Percentiles rank a stretch among this genome's conserved stretches.
Conservation (phyloP, 768 basidiomycete genomes). For the Collybia mongolica region DNA sequence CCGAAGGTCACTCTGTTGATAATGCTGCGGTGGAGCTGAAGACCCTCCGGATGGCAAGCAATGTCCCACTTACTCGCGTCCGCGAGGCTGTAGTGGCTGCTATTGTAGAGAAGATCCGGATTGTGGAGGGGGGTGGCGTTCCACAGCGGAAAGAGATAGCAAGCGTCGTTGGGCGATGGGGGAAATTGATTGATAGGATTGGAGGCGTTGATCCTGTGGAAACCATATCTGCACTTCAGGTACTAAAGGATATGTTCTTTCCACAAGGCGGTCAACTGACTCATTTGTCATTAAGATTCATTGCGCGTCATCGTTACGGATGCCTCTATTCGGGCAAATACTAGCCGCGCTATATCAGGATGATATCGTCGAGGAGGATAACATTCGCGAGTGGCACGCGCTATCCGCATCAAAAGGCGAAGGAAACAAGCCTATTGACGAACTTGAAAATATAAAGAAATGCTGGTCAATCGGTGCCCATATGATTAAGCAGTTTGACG, state of each 20-base stretch:
- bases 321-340: slow-evolving; percentile 79
- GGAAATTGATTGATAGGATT: slow-evolving; percentile 73
- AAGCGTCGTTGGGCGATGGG: slow-evolving; percentile 74
- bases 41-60: slow-evolving; percentile 95
- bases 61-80: slow-evolving; percentile 84
- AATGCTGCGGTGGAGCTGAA: slow-evolving; percentile 94
- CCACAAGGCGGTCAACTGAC: not conserved
- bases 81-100: slow-evolving; percentile 87
- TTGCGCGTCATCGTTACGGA: slow-evolving; percentile 61
- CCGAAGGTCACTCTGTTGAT: slow-evolving; percentile 88
- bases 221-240: slow-evolving; percentile 78
- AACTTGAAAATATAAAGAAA: slow-evolving; percentile 58
- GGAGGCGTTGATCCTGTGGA: slow-evolving; percentile 84
- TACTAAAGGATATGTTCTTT: slow-evolving; percentile 23
- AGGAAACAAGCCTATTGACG: slow-evolving; percentile 35
- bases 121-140: slow-evolving; percentile 54
- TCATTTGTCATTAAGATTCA: slow-evolving; percentile 42
- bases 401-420: slow-evolving; percentile 53
- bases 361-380: slow-evolving; percentile 91
- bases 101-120: slow-evolving; percentile 69
- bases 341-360: slow-evolving; percentile 85
- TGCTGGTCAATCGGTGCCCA: slow-evolving; percentile 69
- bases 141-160: slow-evolving; percentile 68
- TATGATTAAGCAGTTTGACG: slow-evolving; percentile 82
- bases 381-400: slow-evolving; percentile 85